Evolutionary conservation across 352 stramenopile species (phyloP).

Genomic region (Aphanomyces stellatus): DNA sequence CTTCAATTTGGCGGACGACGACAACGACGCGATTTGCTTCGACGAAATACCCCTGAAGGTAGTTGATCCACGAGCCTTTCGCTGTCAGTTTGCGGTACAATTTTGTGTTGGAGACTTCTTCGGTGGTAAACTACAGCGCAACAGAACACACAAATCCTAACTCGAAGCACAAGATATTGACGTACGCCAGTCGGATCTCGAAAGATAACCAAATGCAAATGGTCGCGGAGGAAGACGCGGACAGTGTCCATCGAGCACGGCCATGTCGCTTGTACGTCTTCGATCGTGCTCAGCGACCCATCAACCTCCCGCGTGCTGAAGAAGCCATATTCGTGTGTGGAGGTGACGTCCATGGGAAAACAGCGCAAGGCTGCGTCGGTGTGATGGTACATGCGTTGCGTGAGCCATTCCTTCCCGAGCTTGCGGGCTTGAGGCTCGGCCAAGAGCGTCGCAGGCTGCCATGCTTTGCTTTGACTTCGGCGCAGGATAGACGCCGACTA

Average conservation of each 20-base stretch:
- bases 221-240: background rate
- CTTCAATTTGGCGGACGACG: background rate
- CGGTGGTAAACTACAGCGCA: background rate
- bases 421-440: background rate
- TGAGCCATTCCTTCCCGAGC: slow-evolving; percentile 1
- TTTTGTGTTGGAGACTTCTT: background rate
- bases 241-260: background rate
- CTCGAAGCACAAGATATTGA: background rate
- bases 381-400: background rate
- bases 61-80: background rate
- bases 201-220: background rate
- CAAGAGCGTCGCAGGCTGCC: background rate
- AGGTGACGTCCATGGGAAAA: background rate
- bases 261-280: background rate
- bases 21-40: background rate
- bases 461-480: background rate
- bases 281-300: background rate
- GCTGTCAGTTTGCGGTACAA: background rate
- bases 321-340: background rate
- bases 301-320: background rate
- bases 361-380: background rate
- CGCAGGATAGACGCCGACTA: background rate
- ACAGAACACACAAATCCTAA: background rate
- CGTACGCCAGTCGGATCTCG: background rate
- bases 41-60: background rate